Conservation (phyloP, 805 yeast genomes). For the Saccharomyces kudriavzevii region DNA sequence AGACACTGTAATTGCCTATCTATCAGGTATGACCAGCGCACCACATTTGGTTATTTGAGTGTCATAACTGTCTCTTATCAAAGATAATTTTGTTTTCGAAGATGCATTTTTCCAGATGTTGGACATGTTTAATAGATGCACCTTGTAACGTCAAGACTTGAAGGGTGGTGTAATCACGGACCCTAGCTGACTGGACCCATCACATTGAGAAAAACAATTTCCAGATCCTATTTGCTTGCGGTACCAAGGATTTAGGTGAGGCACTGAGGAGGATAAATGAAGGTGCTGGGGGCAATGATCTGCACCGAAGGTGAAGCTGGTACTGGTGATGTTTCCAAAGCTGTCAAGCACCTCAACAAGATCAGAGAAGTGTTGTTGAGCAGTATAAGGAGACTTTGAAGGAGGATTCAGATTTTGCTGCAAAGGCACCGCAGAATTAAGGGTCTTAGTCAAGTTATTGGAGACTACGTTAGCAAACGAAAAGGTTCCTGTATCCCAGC, state of each 20-base stretch:
- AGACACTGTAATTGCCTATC: slow-evolving; percentile 64
- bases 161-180: slow-evolving; percentile 74
- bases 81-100: slow-evolving; percentile 21
- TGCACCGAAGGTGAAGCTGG: too few relatives aligned
- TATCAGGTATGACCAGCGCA: slow-evolving; percentile 62
- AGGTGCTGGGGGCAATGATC: too few relatives aligned
- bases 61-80: slow-evolving; percentile 44
- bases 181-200: slow-evolving; percentile 65
- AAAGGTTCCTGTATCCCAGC: slow-evolving; percentile 80
- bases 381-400: slow-evolving; percentile 31
- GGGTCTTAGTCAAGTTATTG: slow-evolving; percentile 53
- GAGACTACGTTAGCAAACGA: slow-evolving; percentile 40
- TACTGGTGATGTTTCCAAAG: slow-evolving; percentile 75
- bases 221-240: slow-evolving; percentile 76
- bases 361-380: slow-evolving; percentile 48
- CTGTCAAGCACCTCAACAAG: slow-evolving; percentile 62
- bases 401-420: slow-evolving; percentile 39
- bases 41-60: slow-evolving; percentile 44
- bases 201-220: slow-evolving; percentile 56
- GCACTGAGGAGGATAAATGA: too few relatives aligned
- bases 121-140: slow-evolving; percentile 62
- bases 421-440: slow-evolving; percentile 48
- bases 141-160: slow-evolving; percentile 72
- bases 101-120: slow-evolving; percentile 37
- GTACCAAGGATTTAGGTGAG: too few relatives aligned